phyloP scores from a whole-genome alignment of 306 rosid species.

The Prunus mira region DNA sequence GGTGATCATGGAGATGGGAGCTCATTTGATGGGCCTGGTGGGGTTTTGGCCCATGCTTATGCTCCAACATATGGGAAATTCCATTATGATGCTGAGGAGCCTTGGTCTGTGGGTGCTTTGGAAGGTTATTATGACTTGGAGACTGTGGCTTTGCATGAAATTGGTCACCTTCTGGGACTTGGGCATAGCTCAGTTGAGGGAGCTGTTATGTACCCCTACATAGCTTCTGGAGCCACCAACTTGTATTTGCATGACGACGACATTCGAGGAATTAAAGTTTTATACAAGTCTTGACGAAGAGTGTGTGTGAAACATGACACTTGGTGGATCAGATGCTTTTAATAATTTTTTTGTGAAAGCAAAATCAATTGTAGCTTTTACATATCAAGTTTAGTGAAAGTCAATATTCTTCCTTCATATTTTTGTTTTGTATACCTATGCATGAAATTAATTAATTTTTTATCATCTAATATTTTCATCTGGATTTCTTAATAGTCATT shows the following conservation, averaged over 20 bases:
- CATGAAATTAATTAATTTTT: no score
- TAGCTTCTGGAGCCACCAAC: constrained; percentile 2
- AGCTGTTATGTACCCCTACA: constrained; percentile 20
- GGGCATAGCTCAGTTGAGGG: constrained; percentile 9
- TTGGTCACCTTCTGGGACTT: constrained; percentile 31
- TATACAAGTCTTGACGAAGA: constrained; percentile 1
- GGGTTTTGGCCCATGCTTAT: constrained; percentile 21
- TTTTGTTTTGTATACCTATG: no score
- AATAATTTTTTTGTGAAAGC: no score
- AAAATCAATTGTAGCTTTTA: no score
- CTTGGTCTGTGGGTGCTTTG: constrained; percentile 5
- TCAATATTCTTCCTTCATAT: no score
- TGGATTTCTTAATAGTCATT: no score
- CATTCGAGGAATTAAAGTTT: constrained; percentile 17
- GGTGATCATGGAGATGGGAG: constrained; percentile 21
- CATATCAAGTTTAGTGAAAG: no score
- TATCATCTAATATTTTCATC: no score
- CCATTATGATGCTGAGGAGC: constrained; percentile 26
- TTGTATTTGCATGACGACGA: constrained; percentile 16
- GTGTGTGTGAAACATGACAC: not conserved
- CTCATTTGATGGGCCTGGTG: constrained; percentile 23
- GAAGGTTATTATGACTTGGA: constrained; percentile 10
- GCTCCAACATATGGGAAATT: constrained; percentile 18
- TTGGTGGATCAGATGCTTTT: no score
- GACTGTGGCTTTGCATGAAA: constrained; percentile 25